Percentiles rank a stretch among this genome's conserved stretches.
Conservation (phyloP, 148 eudicot genomes). For the Fallopia convolvulus region DNA sequence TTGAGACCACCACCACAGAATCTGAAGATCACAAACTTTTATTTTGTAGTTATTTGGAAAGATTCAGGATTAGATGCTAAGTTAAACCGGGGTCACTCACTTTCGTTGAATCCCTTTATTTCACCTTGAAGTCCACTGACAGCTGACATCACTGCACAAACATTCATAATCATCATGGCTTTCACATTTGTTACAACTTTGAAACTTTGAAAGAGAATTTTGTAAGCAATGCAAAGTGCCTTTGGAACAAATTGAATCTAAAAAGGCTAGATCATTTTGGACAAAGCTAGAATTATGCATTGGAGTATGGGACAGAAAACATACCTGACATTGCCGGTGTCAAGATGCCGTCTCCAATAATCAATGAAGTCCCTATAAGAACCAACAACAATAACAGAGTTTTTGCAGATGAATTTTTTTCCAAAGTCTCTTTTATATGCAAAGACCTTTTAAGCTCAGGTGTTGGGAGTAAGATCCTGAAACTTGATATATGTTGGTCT, state of each 20-base stretch:
- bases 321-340: conserved; percentile 36
- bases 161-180: not conserved
- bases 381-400: conserved; percentile 21
- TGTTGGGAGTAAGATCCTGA: conserved; percentile 52
- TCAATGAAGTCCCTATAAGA: conserved; percentile 34
- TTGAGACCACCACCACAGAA: conserved; percentile 7
- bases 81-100: not conserved
- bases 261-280: not conserved
- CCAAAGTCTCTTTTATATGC: conserved; percentile 35
- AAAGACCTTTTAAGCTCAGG: conserved; percentile 50
- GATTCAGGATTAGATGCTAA: not conserved
- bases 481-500: conserved; percentile 75
- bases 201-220: too few species aligned
- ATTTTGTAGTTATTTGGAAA: not conserved
- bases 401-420: conserved; percentile 19
- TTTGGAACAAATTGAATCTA: conserved; percentile 34
- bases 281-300: too few species aligned
- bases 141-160: conserved; percentile 2
- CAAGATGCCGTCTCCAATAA: conserved; percentile 33
- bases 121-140: not conserved
- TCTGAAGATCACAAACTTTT: not conserved
- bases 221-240: conserved; percentile 24
- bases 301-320: too few species aligned
- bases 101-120: not conserved
- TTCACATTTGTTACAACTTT: conserved; percentile 23